Evolutionary conservation across 495 filamentous ascomycete genomes (phyloP).

Genomic region (Daldinia concentrica): DNA sequence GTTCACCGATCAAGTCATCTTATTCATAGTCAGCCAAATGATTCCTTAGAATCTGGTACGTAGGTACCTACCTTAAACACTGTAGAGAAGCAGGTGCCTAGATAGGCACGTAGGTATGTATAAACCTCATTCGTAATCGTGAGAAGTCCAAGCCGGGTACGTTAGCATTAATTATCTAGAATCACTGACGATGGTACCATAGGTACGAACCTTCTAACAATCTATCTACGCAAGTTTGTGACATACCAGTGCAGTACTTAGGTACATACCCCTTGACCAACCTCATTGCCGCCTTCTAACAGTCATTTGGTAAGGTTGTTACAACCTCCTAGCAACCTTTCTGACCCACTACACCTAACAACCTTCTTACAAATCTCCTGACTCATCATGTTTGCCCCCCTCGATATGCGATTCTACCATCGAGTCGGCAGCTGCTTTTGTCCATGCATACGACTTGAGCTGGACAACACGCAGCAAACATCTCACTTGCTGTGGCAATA

Average conservation of each 20-base stretch:
- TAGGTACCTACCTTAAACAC: not conserved
- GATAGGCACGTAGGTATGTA: not conserved
- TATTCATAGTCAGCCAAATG: not conserved
- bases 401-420: not conserved
- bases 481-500: not conserved
- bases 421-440: not conserved
- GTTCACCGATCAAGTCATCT: not conserved
- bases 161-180: no score
- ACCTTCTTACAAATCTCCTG: not conserved
- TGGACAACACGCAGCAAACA: not conserved
- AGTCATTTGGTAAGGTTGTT: not conserved
- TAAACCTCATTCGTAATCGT: not conserved
- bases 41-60: not conserved
- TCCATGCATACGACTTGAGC: not conserved
- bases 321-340: not conserved
- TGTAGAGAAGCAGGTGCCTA: not conserved
- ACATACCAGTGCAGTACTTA: not conserved
- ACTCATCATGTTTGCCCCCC: not conserved
- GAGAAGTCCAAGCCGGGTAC: not conserved
- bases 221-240: not conserved
- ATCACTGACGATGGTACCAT: not conserved
- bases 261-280: not conserved
- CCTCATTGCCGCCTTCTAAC: not conserved
- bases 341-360: not conserved
- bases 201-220: not conserved